A percentile compares a stretch with the other conserved stretches of the same genome.
Conservation (phyloP, 495 filamentous ascomycete genomes). For the Cercophora newfieldiana region DNA sequence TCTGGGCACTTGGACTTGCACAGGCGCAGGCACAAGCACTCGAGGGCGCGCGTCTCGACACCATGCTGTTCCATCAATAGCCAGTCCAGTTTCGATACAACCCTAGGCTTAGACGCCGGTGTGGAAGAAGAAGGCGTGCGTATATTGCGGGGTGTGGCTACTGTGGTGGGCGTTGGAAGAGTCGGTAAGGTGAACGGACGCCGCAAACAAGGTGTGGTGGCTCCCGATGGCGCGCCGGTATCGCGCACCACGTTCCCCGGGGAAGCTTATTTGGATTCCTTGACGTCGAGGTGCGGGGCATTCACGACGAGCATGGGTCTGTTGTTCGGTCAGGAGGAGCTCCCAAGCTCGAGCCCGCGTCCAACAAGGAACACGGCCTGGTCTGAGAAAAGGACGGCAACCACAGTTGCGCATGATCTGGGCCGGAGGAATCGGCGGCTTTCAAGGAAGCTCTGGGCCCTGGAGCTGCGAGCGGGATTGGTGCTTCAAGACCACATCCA, state of each 20-base stretch:
- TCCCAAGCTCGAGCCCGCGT: not conserved
- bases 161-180: not conserved
- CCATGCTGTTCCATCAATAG: not conserved
- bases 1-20: no score
- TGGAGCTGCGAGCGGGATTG: slow-evolving; percentile 1
- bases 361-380: slow-evolving; percentile 1
- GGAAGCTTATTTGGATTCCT: slow-evolving; percentile 14
- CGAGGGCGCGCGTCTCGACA: not conserved
- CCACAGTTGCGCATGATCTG: not conserved
- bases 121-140: not conserved
- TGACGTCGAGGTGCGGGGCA: not conserved
- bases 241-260: slow-evolving; percentile 12
- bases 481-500: not conserved
- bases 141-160: not conserved
- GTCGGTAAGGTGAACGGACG: not conserved
- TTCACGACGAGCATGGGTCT: not conserved
- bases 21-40: not conserved
- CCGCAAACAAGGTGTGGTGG: slow-evolving; percentile 8
- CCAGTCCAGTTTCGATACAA: not conserved
- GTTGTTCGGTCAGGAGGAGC: slow-evolving; percentile 8
- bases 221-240: slow-evolving; percentile 6
- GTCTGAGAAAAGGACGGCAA: slow-evolving; percentile 7
- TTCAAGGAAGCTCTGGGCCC: slow-evolving; percentile 4
- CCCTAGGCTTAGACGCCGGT: not conserved
- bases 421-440: slow-evolving; percentile 5